Evolutionary conservation across 2,329 filamentous ascomycete species (phyloP).

Genomic region (Aspergillus ruber): DNA sequence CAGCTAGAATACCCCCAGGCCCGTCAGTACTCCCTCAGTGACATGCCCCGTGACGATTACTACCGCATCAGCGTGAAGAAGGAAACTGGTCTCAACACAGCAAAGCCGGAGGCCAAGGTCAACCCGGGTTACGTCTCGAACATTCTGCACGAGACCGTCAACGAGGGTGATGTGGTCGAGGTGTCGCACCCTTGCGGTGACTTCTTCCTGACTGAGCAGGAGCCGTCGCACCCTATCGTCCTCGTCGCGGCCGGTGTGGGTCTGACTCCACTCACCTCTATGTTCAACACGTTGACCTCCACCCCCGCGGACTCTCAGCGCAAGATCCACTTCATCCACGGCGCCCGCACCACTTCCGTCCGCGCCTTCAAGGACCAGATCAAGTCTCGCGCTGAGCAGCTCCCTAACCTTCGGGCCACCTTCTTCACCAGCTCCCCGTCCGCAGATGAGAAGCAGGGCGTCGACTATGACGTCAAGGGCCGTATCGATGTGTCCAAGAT

Average conservation of each 20-base stretch:
- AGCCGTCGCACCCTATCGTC: constrained; percentile 46
- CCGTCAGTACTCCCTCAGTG: constrained; percentile 67
- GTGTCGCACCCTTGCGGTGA: constrained; percentile 62
- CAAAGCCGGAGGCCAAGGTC: constrained; percentile 41
- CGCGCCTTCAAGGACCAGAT: constrained; percentile 52
- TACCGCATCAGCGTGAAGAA: constrained; percentile 68
- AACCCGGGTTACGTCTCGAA: constrained; percentile 64
- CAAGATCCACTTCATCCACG: constrained; percentile 55
- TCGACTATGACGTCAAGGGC: constrained; percentile 55
- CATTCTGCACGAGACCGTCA: constrained; percentile 56
- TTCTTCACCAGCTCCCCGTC: constrained; percentile 54
- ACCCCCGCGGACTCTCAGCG: constrained; percentile 39
- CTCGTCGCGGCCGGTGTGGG: constrained; percentile 58
- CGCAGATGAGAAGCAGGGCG: constrained; percentile 44
- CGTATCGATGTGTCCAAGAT: constrained; percentile 54
- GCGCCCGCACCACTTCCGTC: constrained; percentile 42
- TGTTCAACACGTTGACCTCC: constrained; percentile 48
- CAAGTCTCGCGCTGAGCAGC: constrained; percentile 35
- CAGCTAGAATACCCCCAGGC: constrained; percentile 58
- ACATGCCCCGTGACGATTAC: constrained; percentile 54
- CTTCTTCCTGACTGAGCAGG: constrained; percentile 45
- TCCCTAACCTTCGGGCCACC: constrained; percentile 46
- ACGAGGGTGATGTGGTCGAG: constrained; percentile 56
- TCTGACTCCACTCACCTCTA: constrained; percentile 55
- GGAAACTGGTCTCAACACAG: constrained; percentile 49